Evolutionary conservation across 2,329 filamentous ascomycete species (phyloP).

Genomic region (Neophaeococcomyces mojaviensis): DNA sequence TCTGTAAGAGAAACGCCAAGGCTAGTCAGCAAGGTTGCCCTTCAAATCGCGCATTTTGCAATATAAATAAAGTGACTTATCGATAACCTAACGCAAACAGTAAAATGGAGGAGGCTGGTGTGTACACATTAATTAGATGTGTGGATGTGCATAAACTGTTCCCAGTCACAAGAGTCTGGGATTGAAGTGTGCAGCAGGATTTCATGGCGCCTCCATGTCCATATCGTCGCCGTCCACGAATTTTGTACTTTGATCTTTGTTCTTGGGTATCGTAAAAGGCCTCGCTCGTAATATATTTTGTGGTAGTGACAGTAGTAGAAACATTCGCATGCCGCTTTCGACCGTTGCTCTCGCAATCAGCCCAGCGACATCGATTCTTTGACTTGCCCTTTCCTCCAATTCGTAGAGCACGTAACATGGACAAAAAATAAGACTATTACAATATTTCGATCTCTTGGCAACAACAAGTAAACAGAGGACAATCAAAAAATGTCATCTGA

Average conservation of each 20-base stretch:
- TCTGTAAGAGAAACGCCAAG: slow-evolving; percentile 23
- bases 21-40: slow-evolving; percentile 24
- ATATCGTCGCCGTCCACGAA: slow-evolving; percentile 9
- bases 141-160: slow-evolving; percentile 25
- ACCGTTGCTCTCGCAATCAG: slow-evolving; percentile 10
- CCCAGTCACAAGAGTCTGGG: slow-evolving; percentile 9
- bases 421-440: slow-evolving; percentile 13
- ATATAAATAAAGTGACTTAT: slow-evolving; percentile 27
- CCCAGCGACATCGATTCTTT: slow-evolving; percentile 6
- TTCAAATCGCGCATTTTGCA: slow-evolving; percentile 8
- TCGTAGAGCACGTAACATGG: slow-evolving; percentile 10
- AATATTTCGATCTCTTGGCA: slow-evolving; percentile 26
- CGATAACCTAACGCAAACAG: slow-evolving; percentile 31
- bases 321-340: slow-evolving; percentile 14
- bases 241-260: slow-evolving; percentile 9
- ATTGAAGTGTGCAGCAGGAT: slow-evolving; percentile 4
- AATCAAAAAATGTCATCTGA: slow-evolving; percentile 29
- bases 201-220: slow-evolving; percentile 1
- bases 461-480: slow-evolving; percentile 26
- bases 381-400: slow-evolving; percentile 3
- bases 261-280: slow-evolving; percentile 10
- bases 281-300: slow-evolving; percentile 12
- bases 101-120: slow-evolving; percentile 24
- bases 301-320: slow-evolving; percentile 21
- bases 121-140: slow-evolving; percentile 24